These are phyloP conservation scores for Amyloporia xantha DNA, from an alignment of 768 basidiomycete species.

Conservation along the genomic window DNA sequence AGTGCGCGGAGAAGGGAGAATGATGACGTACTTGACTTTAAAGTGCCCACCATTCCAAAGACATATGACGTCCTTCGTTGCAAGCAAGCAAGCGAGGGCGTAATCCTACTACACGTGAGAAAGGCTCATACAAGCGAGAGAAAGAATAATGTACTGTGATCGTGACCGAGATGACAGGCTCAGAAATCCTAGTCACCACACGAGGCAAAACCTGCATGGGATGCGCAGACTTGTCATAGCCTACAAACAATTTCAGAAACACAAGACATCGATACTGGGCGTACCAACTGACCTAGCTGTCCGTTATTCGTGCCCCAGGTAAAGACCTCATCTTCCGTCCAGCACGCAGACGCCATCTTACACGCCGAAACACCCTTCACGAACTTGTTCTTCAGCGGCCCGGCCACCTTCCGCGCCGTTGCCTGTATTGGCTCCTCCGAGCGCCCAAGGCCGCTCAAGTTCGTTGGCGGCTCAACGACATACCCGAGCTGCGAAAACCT, in stretches of 20 bases:
- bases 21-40: slow-evolving; percentile 61
- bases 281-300: slow-evolving; percentile 61
- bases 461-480: slow-evolving; percentile 48
- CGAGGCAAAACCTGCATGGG: slow-evolving; percentile 74
- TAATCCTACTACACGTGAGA: slow-evolving; percentile 47
- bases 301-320: slow-evolving; percentile 95
- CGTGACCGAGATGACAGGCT: slow-evolving; percentile 64
- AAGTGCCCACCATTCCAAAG: slow-evolving; percentile 71
- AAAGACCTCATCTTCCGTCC: slow-evolving; percentile 65
- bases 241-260: slow-evolving; percentile 28
- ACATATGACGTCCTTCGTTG: slow-evolving; percentile 76
- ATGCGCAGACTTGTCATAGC: slow-evolving; percentile 70
- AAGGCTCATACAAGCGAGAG: neutral
- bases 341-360: slow-evolving; percentile 82
- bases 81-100: slow-evolving; percentile 75
- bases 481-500: slow-evolving; percentile 89
- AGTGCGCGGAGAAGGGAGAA: neutral
- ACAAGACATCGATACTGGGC: neutral
- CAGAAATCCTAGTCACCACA: slow-evolving; percentile 70
- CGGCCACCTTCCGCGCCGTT: slow-evolving; percentile 66
- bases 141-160: slow-evolving; percentile 47
- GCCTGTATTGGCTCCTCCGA: slow-evolving; percentile 72
- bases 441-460: slow-evolving; percentile 28
- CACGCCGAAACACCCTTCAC: slow-evolving; percentile 83
- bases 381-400: slow-evolving; percentile 68